Evolutionary conservation across 495 filamentous ascomycete species (phyloP).

Genomic region (Aspergillus avenaceus): DNA sequence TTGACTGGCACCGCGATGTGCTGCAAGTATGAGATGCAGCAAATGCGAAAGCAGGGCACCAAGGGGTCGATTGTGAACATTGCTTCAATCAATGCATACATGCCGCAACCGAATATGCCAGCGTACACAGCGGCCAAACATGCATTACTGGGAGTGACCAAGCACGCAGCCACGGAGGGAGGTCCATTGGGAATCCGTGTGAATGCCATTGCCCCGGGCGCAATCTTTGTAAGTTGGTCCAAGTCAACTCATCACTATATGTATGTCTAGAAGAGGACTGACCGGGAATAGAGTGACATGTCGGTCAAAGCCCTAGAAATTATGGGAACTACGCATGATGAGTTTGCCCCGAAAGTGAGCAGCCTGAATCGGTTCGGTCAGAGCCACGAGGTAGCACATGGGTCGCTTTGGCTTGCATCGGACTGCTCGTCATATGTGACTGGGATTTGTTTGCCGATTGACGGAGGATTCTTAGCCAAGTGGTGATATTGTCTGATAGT

Average conservation of each 20-base stretch:
- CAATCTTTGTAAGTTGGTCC: slow-evolving; percentile 3
- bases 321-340: slow-evolving; percentile 23
- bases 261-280: not conserved
- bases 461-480: slow-evolving; percentile 29
- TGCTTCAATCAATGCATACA: slow-evolving; percentile 28
- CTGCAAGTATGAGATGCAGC: slow-evolving; percentile 15
- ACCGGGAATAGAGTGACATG: slow-evolving; percentile 23
- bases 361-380: slow-evolving; percentile 23
- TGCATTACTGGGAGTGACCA: slow-evolving; percentile 40
- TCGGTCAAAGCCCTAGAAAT: slow-evolving; percentile 11
- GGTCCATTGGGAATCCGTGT: slow-evolving; percentile 16
- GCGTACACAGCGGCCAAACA: slow-evolving; percentile 43
- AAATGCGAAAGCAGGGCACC: slow-evolving; percentile 16
- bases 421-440: slow-evolving; percentile 27
- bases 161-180: slow-evolving; percentile 22
- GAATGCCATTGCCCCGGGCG: slow-evolving; percentile 20
- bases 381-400: slow-evolving; percentile 29
- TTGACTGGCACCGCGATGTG: slow-evolving; percentile 16
- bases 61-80: slow-evolving; percentile 42
- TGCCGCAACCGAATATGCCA: slow-evolving; percentile 19
- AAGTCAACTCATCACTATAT: not conserved
- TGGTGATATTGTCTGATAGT: too few relatives aligned
- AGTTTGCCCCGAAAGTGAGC: slow-evolving; percentile 16
- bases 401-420: slow-evolving; percentile 28
- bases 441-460: slow-evolving; percentile 26